Evolutionary conservation across 768 basidiomycete genomes (phyloP).

Genomic region (Tricholoma bakamatsutake): DNA sequence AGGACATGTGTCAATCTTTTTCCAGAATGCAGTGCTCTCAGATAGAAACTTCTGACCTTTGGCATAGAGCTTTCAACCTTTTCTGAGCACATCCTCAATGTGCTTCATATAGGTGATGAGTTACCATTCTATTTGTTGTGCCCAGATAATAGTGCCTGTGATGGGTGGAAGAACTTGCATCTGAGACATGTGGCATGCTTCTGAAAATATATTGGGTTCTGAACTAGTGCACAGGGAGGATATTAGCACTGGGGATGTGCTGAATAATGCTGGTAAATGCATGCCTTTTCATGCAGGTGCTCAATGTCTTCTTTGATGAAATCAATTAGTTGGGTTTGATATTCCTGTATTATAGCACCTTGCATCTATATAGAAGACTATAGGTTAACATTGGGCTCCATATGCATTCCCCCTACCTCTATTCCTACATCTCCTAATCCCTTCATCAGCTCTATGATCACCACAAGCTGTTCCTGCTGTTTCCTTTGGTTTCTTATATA

Average conservation of each 20-base stretch:
- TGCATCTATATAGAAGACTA: no score
- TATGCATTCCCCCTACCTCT: no score
- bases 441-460: slow-evolving; percentile 88
- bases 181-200: slow-evolving; percentile 97
- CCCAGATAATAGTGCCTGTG: slow-evolving; percentile 97
- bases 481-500: no score
- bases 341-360: no score
- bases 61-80: slow-evolving; percentile 97
- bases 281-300: slow-evolving; percentile 61
- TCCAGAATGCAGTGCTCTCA: slow-evolving; percentile 86
- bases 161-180: slow-evolving; percentile 99
- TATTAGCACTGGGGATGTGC: background rate
- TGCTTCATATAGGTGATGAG: slow-evolving; percentile 97
- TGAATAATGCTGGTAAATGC: slow-evolving; percentile 96
- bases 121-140: slow-evolving; percentile 96
- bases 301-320: no score
- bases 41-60: slow-evolving; percentile 96
- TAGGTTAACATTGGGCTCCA: no score
- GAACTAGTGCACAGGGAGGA: slow-evolving; percentile 45
- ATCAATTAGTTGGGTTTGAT: no score
- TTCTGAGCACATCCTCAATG: slow-evolving; percentile 95
- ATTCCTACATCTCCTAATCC: no score
- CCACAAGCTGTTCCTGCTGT: slow-evolving; percentile 81
- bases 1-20: slow-evolving; percentile 90
- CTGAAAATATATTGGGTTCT: slow-evolving; percentile 92